Evolutionary conservation across 352 stramenopile species (phyloP).

Genomic region (Salisapilia sapeloensis): DNA sequence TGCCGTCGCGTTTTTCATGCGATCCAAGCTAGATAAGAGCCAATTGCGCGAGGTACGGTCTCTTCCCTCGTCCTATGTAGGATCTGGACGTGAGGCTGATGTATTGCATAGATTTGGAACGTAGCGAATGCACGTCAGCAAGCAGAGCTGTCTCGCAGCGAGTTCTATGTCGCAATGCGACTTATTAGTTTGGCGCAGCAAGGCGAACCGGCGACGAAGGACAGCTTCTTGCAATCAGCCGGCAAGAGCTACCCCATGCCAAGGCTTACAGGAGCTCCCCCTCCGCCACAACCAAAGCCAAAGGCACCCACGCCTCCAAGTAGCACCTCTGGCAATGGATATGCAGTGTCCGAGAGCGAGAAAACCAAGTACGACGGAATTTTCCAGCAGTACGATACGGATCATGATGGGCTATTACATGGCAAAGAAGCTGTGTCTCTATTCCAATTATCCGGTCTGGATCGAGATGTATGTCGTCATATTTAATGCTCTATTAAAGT

Average conservation of each 20-base stretch:
- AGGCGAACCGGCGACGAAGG: slow-evolving; percentile 36
- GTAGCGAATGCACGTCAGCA: slow-evolving; percentile 50
- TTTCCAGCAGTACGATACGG: slow-evolving; percentile 85
- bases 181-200: slow-evolving; percentile 73
- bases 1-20: slow-evolving; percentile 87
- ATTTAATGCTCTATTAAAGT: neutral
- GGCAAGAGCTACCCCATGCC: slow-evolving; percentile 32
- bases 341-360: slow-evolving; percentile 79
- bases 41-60: slow-evolving; percentile 44
- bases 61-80: neutral
- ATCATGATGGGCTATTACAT: slow-evolving; percentile 84
- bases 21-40: slow-evolving; percentile 80
- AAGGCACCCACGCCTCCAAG: neutral
- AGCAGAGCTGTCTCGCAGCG: slow-evolving; percentile 56
- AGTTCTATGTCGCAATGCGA: slow-evolving; percentile 79
- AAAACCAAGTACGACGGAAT: slow-evolving; percentile 82
- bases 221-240: slow-evolving; percentile 57
- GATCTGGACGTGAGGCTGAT: neutral
- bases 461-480: slow-evolving; percentile 43
- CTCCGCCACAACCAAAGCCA: slow-evolving; percentile 7
- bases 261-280: slow-evolving; percentile 41
- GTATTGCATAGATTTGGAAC: slow-evolving; percentile 42
- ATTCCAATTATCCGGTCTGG: slow-evolving; percentile 88
- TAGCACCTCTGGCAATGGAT: slow-evolving; percentile 11
- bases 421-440: slow-evolving; percentile 80